Base-by-base conservation (phyloP, 2,329 filamentous ascomycete genomes). In the Drechslerella coelobrocha region DNA sequence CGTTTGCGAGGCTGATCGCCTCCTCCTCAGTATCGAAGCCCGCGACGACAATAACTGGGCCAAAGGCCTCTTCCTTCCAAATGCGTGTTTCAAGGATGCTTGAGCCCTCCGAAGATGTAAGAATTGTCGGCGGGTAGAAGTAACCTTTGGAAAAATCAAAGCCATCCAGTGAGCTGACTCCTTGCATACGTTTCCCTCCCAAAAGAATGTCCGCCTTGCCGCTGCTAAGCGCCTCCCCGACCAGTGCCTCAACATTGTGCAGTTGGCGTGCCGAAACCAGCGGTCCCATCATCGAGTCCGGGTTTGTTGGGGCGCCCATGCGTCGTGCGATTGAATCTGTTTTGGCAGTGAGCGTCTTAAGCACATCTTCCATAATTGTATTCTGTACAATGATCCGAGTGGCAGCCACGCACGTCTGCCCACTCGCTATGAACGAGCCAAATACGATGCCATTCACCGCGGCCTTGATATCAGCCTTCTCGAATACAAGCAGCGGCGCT, bases 401-500 rank as follows among this genome's bases (percentile, higher is more conserved):
- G 3, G 83, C 83, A 2, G 83, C 84, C 10, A 85, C 82, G 47
- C 83, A 85, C 0, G 83, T 85, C 74, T 85, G 83, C 0, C 84
- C 84, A 62, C 81, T 83, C 0, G 82, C 83, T 59, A 84, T 83
- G 53, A 83, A 84, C 21, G 66, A 59, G 1, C 66, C 66, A 27
- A 71, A 71, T 0, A 59, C 53, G 37, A 71, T 53, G 2, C 66
- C 89, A 76, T 96, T 88, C 31, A 91, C 92, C n/a, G 92, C 92
- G 75, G 86, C 85, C 48, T 90, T 87, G 19, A 93, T 79, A 55
- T 91, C 86, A 14, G 89, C 89, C 76, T 95, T 91, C 0, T 90
- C 89, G 0, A 96, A 85, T 50, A 96, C 83, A 54, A 96, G 82
- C 43, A 91, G 82, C 0, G 91, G 90, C 69, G 88, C 91, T 81